phyloP scores from a whole-genome alignment of 2,329 filamentous ascomycete genomes.

The Verticillium zaregamsianum region DNA sequence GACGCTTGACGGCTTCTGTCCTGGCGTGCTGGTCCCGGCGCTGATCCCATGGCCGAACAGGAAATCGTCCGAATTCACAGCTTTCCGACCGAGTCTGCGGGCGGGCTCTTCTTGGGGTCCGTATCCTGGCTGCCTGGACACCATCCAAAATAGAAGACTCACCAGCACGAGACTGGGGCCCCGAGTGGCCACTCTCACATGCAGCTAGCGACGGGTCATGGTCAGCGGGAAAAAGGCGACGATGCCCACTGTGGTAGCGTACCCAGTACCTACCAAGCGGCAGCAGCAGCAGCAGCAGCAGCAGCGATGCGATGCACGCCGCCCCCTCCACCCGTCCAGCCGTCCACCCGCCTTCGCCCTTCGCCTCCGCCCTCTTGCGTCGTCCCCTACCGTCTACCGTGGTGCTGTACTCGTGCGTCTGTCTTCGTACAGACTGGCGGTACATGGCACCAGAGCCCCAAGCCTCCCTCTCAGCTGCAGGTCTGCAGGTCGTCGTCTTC shows the following conservation, averaged over 20 bases:
- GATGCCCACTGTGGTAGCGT: constrained; percentile 13
- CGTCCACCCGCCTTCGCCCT: neutral
- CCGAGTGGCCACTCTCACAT: neutral
- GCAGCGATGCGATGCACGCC: neutral
- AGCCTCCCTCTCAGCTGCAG: neutral
- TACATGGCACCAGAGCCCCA: neutral
- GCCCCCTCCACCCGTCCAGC: neutral
- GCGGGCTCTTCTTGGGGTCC: neutral
- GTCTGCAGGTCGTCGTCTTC: neutral
- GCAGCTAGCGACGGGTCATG: neutral
- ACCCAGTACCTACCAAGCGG: too few species aligned
- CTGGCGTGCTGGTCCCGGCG: neutral
- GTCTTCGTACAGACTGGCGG: neutral
- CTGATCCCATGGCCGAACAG: neutral
- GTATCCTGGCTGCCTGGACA: neutral
- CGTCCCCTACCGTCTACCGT: too few species aligned
- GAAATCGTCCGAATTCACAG: neutral
- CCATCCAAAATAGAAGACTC: neutral
- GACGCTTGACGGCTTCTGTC: neutral
- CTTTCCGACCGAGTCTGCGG: neutral
- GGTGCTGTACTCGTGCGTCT: neutral
- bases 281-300: too few species aligned
- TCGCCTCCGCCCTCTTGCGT: neutral
- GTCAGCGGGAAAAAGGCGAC: neutral
- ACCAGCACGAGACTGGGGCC: neutral